Conservation (phyloP, 1,284 basidiomycete species). For the Ganoderma boninense region DNA sequence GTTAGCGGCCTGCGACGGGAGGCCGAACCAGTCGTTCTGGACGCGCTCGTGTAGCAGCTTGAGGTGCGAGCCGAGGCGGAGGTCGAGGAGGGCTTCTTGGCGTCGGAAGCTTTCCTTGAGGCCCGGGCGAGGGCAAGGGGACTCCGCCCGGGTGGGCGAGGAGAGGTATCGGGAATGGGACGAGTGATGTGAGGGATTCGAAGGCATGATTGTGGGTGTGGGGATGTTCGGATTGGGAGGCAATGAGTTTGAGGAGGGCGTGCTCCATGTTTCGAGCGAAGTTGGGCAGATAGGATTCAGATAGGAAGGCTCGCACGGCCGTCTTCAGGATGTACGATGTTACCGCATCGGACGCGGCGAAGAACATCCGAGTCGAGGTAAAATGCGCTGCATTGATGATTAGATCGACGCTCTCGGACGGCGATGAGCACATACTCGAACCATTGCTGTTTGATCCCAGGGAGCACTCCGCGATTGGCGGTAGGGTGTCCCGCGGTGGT, state of each 20-base stretch:
- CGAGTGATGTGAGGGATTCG: conserved; percentile 29
- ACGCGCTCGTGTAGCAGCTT: conserved; percentile 66
- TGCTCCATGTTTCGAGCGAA: conserved; percentile 40
- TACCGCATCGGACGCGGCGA: neutral
- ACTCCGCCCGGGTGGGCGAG: conserved; percentile 37
- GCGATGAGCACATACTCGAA: neutral
- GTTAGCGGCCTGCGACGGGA: conserved; percentile 49
- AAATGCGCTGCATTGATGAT: conserved; percentile 3
- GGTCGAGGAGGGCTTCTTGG: conserved; percentile 58
- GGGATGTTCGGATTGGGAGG: conserved; percentile 38
- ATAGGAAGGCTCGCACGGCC: neutral
- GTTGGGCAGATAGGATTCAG: conserved; percentile 36
- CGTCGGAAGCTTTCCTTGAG: conserved; percentile 49
- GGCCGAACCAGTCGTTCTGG: conserved; percentile 78
- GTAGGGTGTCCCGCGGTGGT: neutral
- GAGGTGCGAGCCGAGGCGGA: conserved; percentile 64
- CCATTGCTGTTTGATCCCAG: neutral
- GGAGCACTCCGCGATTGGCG: neutral
- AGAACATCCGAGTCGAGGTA: neutral
- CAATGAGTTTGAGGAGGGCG: conserved; percentile 35
- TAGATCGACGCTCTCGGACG: neutral
- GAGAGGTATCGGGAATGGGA: conserved; percentile 42
- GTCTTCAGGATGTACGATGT: conserved; percentile 4
- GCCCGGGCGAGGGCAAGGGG: conserved; percentile 46
- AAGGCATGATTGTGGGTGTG: conserved; percentile 32